A percentile compares a stretch with the other conserved stretches of the same genome.
These are phyloP conservation scores for Pneumocystis canis DNA, from an alignment of 1,139 yeast species.

Conservation along the genomic window DNA sequence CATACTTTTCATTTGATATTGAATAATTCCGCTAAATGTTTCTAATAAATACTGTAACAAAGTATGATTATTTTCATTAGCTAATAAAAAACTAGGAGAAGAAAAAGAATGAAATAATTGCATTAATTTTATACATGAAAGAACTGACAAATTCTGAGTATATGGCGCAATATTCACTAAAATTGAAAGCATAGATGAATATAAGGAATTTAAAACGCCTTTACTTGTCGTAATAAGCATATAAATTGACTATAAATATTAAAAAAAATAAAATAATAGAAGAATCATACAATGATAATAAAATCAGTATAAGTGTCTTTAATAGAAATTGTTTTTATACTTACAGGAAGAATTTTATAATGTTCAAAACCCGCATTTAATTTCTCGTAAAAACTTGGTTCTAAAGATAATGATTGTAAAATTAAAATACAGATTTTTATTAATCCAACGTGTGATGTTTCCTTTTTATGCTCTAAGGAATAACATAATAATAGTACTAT, in stretches of 20 bases:
- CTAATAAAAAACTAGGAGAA: constrained; percentile 30
- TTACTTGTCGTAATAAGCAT: constrained; percentile 18
- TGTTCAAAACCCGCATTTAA: constrained; percentile 21
- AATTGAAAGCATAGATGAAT: constrained; percentile 23
- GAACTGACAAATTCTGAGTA: constrained; percentile 33
- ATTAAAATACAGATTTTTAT: constrained; percentile 49
- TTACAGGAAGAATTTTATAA: constrained; percentile 21
- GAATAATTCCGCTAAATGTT: constrained; percentile 20
- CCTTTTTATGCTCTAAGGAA: constrained; percentile 35
- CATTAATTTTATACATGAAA: constrained; percentile 41
- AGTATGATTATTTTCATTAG: constrained; percentile 38
- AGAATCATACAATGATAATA: constrained; percentile 16
- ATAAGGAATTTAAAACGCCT: constrained; percentile 15
- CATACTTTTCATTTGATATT: constrained; percentile 19
- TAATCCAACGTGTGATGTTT: constrained; percentile 32
- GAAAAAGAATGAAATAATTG: constrained; percentile 40
- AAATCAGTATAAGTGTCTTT: constrained; percentile 26
- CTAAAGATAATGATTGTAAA: constrained; percentile 46
- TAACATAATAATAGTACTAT: constrained; percentile 43
- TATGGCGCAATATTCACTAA: constrained; percentile 25
- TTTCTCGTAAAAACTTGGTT: constrained; percentile 23
- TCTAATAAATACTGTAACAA: constrained; percentile 29
- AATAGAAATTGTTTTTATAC: constrained; percentile 21
- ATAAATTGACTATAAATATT: constrained; percentile 12
- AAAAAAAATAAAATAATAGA: constrained; percentile 1